Evolutionary conservation across 768 basidiomycete genomes (phyloP), one percentile per base, ranked within the genome.

Genomic region (Tulasnella sp.): DNA sequence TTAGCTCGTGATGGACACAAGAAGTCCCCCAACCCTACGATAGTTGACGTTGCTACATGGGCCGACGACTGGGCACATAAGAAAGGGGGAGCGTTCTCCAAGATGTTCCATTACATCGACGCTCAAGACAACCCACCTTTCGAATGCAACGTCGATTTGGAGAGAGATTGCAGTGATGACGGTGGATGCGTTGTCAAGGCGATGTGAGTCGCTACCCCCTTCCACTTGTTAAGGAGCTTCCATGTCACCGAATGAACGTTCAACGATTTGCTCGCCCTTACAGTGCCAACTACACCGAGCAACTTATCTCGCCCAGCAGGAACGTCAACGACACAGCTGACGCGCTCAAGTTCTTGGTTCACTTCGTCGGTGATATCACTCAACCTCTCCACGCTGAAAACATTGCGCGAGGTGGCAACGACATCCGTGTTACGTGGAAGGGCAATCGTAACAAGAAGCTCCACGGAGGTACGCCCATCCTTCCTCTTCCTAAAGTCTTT

Each of bases 41-140:
- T 75, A 9, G n/a, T 80, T 11, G 75, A 37, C 37, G 37, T 37
- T 37, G 37, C 37, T 6, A 37, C 37, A 37, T 37, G 37, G 37
- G 37, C 37, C 54, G 80, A 77, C 50, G 42, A 48, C 11, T 77
- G 48, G 24, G 41, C 41, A 11, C 16, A 58, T 31, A 48, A 28
- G n/a, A 48, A 44, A 34, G 76, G n/a, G 3, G 76, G 76, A 48
- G 16, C 20, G 6, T 77, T 46, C 46, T 22, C 74, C 18, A 54
- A n/a, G 20, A 8, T 3, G 42, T 75, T 77, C 44, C 79, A 80
- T 46, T 80, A 42, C 79, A 75, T 80, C 74, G 73, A 80, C 58
- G 79, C 79, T 22, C 8, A 46, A 4, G 37, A 37, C 37, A 37
- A 37, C 37, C 37, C 37, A 37, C 37, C 37, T 2, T 37, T 37